A percentile compares a stretch with the other conserved stretches of the same genome.
Evolutionary conservation across 768 basidiomycete species (phyloP).

Genomic region (Tulasnella calospora): DNA sequence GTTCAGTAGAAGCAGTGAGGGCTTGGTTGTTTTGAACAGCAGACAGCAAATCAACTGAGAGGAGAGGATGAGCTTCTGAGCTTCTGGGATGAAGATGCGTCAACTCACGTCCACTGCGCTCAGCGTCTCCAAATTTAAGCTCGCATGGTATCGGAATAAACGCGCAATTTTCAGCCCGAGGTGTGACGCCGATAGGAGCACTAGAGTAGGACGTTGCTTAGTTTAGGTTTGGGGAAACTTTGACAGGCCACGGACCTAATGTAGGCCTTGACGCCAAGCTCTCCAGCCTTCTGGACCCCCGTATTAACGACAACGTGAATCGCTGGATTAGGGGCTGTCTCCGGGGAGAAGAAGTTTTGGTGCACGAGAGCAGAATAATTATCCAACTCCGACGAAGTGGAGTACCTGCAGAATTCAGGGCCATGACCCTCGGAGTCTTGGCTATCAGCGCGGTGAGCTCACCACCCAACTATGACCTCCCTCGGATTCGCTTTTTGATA

Average conservation of each 20-base stretch:
- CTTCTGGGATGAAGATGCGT: not conserved
- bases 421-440: not conserved
- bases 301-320: slow-evolving; percentile 90
- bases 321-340: slow-evolving; percentile 81
- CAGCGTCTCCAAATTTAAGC: slow-evolving; percentile 73
- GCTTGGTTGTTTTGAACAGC: slow-evolving; percentile 31
- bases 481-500: slow-evolving; percentile 77
- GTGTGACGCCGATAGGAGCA: slow-evolving; percentile 80
- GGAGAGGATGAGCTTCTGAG: slow-evolving; percentile 9
- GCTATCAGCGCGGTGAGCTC: slow-evolving; percentile 34
- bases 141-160: slow-evolving; percentile 90
- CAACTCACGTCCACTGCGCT: slow-evolving; percentile 76
- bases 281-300: slow-evolving; percentile 55
- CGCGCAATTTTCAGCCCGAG: slow-evolving; percentile 91
- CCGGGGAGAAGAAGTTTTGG: slow-evolving; percentile 94
- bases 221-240: not conserved
- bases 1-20: slow-evolving; percentile 48
- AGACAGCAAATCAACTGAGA: slow-evolving; percentile 69
- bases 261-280: slow-evolving; percentile 79
- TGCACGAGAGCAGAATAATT: slow-evolving; percentile 88
- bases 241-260: slow-evolving; percentile 52
- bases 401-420: slow-evolving; percentile 59
- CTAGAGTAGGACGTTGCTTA: slow-evolving; percentile 38
- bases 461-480: slow-evolving; percentile 96
- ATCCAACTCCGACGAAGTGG: slow-evolving; percentile 84